Evolutionary conservation across 163 green algal species (phyloP).

Genomic region (Scenedesmus sp.): DNA sequence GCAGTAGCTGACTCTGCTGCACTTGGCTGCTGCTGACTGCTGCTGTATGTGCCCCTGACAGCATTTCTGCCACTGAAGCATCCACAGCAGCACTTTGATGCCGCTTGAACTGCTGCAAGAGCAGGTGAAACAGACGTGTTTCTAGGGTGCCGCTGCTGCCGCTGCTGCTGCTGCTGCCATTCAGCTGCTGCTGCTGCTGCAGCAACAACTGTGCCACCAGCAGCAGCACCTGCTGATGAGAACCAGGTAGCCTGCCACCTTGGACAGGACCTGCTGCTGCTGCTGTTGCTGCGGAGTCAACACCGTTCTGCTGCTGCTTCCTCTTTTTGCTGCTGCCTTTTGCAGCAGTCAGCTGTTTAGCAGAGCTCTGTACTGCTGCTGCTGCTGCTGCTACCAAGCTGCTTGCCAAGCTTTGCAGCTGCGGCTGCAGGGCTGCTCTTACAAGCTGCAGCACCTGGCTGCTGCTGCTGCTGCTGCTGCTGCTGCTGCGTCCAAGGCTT

Average conservation of each 20-base stretch:
- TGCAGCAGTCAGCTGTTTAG: not conserved
- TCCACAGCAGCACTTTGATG: not conserved
- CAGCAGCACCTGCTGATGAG: not conserved
- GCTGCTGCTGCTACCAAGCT: conserved; percentile 6
- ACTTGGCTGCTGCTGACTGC: conserved; percentile 30
- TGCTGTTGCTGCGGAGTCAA: not conserved
- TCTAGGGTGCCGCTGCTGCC: not conserved
- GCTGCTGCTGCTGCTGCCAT: conserved; percentile 9
- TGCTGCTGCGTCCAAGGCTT: not conserved
- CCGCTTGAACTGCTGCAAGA: conserved; percentile 13
- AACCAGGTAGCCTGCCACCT: not conserved
- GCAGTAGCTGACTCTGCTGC: not conserved
- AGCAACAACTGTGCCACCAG: not conserved
- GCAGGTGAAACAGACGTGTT: not conserved
- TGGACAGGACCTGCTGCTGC: not conserved
- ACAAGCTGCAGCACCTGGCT: not conserved
- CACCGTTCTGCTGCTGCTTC: conserved; percentile 11
- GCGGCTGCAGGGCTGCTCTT: not conserved
- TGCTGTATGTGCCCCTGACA: not conserved
- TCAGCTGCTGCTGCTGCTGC: not conserved
- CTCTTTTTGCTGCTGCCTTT: conserved; percentile 15
- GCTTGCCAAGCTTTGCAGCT: not conserved
- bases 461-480: conserved; percentile 27
- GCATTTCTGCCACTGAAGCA: conserved; percentile 14
- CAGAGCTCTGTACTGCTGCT: not conserved